A percentile compares a stretch with the other conserved stretches of the same genome.
phyloP scores from a whole-genome alignment of 257 asterid genomes.

The Osmanthus fragrans region DNA sequence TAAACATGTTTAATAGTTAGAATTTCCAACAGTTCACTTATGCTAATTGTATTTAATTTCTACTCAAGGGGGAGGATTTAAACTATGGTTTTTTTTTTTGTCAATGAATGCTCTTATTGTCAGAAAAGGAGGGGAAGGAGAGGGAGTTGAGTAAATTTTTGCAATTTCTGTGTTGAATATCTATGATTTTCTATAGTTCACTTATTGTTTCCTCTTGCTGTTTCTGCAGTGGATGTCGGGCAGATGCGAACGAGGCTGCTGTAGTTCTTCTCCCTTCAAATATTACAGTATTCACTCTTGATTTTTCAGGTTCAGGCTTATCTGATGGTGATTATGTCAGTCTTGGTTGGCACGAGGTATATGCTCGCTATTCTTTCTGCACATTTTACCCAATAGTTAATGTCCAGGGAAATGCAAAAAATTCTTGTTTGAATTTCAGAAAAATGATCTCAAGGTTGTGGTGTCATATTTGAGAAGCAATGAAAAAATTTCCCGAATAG shows the following conservation, averaged over 20 bases:
- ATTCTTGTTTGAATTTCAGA: conserved; percentile 47
- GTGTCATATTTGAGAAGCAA: conserved; percentile 80
- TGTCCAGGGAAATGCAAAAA: background rate
- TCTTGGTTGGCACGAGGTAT: conserved; percentile 98
- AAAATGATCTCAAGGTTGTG: conserved; percentile 90
- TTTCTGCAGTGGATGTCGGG: conserved; percentile 89
- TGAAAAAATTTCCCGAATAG: conserved; percentile 71
- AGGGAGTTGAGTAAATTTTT: background rate
- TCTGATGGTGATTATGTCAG: conserved; percentile 93
- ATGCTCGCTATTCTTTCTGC: conserved; percentile 21
- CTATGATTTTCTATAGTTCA: background rate
- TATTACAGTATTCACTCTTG: conserved; percentile 89
- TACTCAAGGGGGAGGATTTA: background rate
- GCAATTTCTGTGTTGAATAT: background rate
- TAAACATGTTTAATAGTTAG: background rate
- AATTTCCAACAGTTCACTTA: background rate
- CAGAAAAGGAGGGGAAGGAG: conserved; percentile 6
- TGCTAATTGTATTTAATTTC: background rate
- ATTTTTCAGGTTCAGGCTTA: conserved; percentile 95
- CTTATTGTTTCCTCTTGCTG: conserved; percentile 20
- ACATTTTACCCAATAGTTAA: conserved; percentile 8
- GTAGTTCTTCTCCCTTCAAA: conserved; percentile 89
- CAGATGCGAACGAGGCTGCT: conserved; percentile 98
- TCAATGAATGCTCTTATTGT: background rate
- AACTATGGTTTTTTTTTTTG: background rate